Conservation (phyloP, 1,139 yeast genomes). For the Candida tropicalis region DNA sequence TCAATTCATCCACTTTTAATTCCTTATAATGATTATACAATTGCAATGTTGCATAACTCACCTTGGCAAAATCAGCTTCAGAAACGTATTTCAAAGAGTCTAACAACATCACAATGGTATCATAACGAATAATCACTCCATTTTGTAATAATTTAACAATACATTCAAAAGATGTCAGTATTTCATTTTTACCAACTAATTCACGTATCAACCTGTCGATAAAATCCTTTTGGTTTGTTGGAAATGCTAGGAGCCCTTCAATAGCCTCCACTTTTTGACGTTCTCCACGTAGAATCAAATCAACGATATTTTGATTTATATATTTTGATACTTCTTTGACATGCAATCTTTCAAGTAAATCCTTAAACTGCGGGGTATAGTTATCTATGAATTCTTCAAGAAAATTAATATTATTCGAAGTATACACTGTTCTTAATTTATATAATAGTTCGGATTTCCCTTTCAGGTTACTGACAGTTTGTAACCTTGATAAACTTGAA, state of each 20-base stretch:
- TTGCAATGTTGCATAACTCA: constrained; percentile 13
- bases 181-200: neutral
- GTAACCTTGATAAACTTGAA: neutral
- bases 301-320: constrained; percentile 1
- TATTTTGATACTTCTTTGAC: neutral
- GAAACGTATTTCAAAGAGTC: constrained; percentile 1
- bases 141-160: constrained; percentile 3
- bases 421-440: neutral
- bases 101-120: neutral
- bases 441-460: neutral
- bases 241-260: neutral
- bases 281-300: neutral
- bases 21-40: constrained; percentile 5
- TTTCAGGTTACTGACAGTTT: neutral
- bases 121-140: neutral
- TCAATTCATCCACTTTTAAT: constrained; percentile 3
- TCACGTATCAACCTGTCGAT: neutral
- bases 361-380: neutral
- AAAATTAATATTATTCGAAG: constrained; percentile 1
- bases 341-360: neutral
- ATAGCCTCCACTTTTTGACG: neutral
- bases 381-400: constrained; percentile 4
- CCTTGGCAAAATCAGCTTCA: constrained; percentile 1
- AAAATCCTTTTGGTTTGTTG: neutral
- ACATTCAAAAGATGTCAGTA: neutral